Evolutionary conservation across 495 filamentous ascomycete genomes (phyloP), one percentile per base, ranked within the genome.

Genomic region (Hamigera avellanea): DNA sequence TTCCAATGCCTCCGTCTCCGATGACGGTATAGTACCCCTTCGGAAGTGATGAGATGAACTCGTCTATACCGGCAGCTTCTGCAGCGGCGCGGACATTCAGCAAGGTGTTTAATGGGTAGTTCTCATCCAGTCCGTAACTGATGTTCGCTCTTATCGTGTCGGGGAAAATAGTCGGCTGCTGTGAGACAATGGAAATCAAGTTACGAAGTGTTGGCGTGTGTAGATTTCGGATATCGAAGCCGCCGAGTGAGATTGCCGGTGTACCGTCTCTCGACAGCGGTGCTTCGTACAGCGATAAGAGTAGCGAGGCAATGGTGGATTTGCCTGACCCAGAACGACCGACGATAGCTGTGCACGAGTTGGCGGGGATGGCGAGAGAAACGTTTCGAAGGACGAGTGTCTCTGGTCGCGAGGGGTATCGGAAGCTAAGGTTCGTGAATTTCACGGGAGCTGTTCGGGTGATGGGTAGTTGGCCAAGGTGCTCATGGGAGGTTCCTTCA

Each of bases 291-390:
- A 87, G 67, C 2, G 73, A 68, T 0, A 91, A 57, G 0, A 96
- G 67, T 0, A 98, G 59, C 0, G 78, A 76, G 1, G 78, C 73
- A 28, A 95, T 72, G 1, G 93, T 96, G 10, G 79, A 86, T 62
- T 98, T 98, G 0, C 91, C 89, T 16, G 75, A 82, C 0, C 93
- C 93, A 0, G 87, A 95, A 3, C 72, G 54, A 9, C 86, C 87
- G 12, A 91, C 86, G 21, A 94, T 73, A 3, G 84, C 85, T 2
- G 75, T 82, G 40, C 70, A 80, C 0, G 67, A 75, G 14, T 75
- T 74, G 0, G 63, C 44, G 6, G 64, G 40, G 39, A 94, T 70
- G 1, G 44, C 56, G n/a, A 93, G 50, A 26, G 62, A 75, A 31
- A 93, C 49, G 30, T 72, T 54, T 9, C 60, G 61, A 4, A 95